Conservation (phyloP, 352 stramenopile genomes). For the Lagenidium giganteum region DNA sequence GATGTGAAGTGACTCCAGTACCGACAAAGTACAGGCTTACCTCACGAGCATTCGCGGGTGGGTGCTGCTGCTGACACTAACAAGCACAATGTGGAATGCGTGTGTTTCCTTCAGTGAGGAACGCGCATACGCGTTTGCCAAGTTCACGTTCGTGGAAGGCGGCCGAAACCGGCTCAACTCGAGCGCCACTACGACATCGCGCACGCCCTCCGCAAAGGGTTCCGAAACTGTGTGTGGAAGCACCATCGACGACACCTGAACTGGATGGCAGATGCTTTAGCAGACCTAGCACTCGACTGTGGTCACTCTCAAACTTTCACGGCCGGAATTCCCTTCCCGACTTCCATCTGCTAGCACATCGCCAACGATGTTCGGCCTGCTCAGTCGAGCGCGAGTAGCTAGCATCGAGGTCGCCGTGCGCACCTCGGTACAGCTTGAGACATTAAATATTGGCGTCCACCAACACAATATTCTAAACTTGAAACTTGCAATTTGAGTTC, state of each 20-base stretch:
- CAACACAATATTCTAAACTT: too few species aligned
- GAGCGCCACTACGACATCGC: too few species aligned
- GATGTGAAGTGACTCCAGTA: constrained; percentile 2
- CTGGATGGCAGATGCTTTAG: not conserved
- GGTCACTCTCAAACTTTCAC: not conserved
- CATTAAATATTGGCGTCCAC: constrained; percentile 5
- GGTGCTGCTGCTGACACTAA: constrained; percentile 1
- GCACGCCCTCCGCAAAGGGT: not conserved
- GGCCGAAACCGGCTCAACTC: too few species aligned
- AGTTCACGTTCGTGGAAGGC: not conserved
- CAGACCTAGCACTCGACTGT: not conserved
- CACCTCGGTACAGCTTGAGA: too few species aligned
- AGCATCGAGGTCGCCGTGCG: too few species aligned
- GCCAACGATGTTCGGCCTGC: too few species aligned
- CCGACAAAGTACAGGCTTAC: constrained; percentile 8
- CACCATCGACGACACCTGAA: not conserved
- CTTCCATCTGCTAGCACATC: too few species aligned
- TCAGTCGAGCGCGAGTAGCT: too few species aligned
- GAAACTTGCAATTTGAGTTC: too few species aligned
- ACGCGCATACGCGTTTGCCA: not conserved
- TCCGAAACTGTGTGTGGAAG: not conserved
- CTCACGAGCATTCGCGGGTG: constrained; percentile 5
- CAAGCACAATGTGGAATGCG: constrained; percentile 2
- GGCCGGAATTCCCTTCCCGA: too few species aligned
- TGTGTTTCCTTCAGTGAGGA: not conserved